phyloP scores from a whole-genome alignment of 2,329 filamentous ascomycete species.

The Claviceps spartinae region DNA sequence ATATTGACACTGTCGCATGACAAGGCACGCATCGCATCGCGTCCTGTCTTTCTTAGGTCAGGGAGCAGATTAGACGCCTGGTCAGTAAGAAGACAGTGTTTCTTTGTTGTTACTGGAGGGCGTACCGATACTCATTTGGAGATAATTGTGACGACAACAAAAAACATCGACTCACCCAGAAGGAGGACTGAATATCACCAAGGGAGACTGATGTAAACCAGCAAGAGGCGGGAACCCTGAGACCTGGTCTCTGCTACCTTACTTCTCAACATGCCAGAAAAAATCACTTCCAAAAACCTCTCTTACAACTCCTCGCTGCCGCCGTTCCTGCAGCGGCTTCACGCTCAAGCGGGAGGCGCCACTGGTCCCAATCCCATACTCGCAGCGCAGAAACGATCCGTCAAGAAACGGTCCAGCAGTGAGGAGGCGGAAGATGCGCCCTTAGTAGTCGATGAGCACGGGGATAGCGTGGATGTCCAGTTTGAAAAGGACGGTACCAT shows the following conservation, averaged over 20 bases:
- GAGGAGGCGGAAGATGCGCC: slow-evolving; percentile 67
- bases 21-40: no score
- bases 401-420: slow-evolving; percentile 43
- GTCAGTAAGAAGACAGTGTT: no score
- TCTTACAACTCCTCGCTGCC: slow-evolving; percentile 48
- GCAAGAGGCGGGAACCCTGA: background rate
- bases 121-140: no score
- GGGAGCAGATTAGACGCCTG: no score
- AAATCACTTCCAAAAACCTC: slow-evolving; percentile 59
- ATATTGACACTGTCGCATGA: no score
- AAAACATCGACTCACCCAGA: background rate
- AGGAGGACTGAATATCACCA: no score
- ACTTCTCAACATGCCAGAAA: slow-evolving; percentile 31
- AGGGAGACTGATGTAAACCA: background rate
- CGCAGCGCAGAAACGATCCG: slow-evolving; percentile 33
- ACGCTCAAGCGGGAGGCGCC: slow-evolving; percentile 36
- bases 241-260: background rate
- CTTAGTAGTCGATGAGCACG: slow-evolving; percentile 59
- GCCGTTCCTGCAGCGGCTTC: slow-evolving; percentile 45
- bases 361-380: slow-evolving; percentile 39
- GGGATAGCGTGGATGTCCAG: slow-evolving; percentile 44
- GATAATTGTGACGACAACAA: no score
- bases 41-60: no score
- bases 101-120: no score
- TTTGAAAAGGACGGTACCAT: slow-evolving; percentile 28